These are phyloP conservation scores for Boletus rubescentipes DNA, from an alignment of 768 basidiomycete genomes.

Conservation along the genomic window DNA sequence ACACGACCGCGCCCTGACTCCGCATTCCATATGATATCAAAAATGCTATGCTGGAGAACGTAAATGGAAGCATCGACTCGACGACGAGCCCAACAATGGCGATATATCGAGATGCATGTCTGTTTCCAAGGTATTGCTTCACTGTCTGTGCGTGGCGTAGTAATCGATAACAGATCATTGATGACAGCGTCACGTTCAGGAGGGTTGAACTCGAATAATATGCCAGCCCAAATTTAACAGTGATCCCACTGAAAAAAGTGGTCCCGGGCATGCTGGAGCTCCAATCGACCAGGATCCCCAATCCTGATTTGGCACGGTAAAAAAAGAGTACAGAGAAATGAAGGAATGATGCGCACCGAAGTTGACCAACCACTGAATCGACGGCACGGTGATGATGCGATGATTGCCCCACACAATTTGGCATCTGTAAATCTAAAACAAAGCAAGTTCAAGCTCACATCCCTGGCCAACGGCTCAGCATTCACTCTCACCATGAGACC, in stretches of 20 bases:
- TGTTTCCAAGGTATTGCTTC: neutral
- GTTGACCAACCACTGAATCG: conserved; percentile 16
- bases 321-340: neutral
- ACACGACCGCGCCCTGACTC: neutral
- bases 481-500: conserved; percentile 18
- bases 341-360: conserved; percentile 7
- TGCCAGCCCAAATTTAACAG: neutral
- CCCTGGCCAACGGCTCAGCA: neutral
- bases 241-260: conserved; percentile 5
- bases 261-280: neutral
- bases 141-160: neutral
- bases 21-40: neutral
- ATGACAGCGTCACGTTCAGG: conserved; percentile 9
- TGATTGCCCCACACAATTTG: conserved; percentile 32
- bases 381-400: conserved; percentile 10
- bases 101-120: neutral
- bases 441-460: too few species aligned
- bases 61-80: neutral
- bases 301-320: neutral
- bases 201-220: conserved; percentile 7
- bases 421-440: conserved; percentile 39
- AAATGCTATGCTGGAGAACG: neutral
- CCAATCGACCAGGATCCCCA: conserved; percentile 7
- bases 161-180: conserved; percentile 9
- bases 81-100: neutral